These are phyloP conservation scores for Globisporangium paroecandrum DNA, from an alignment of 352 stramenopile species.

Conservation along the genomic window DNA sequence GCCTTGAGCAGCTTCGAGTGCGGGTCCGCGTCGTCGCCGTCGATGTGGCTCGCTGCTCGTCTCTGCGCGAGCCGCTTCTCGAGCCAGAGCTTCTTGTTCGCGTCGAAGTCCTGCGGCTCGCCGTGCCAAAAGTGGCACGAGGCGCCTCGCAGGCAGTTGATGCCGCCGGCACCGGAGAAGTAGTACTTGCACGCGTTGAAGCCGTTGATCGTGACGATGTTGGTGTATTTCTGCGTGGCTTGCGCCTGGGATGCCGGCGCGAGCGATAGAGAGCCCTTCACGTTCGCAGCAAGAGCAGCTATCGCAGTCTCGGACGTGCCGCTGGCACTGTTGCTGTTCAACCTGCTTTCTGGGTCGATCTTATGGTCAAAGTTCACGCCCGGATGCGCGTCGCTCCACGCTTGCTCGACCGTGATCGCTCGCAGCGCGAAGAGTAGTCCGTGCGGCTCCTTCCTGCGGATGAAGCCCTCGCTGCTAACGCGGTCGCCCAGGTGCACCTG, in stretches of 20 bases:
- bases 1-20: conserved; percentile 71
- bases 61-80: conserved; percentile 61
- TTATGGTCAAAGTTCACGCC: conserved; percentile 59
- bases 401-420: conserved; percentile 45
- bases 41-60: conserved; percentile 45
- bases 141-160: conserved; percentile 62
- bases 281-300: conserved; percentile 1
- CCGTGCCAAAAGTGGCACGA: conserved; percentile 84
- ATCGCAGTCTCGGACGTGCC: background rate
- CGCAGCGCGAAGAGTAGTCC: conserved; percentile 55
- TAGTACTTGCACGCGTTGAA: conserved; percentile 87
- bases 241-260: conserved; percentile 48
- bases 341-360: background rate
- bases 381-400: conserved; percentile 51
- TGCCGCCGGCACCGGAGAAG: conserved; percentile 59
- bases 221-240: conserved; percentile 66
- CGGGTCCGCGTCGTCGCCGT: conserved; percentile 55
- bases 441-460: conserved; percentile 44
- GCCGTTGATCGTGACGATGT: conserved; percentile 75
- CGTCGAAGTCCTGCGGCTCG: conserved; percentile 47
- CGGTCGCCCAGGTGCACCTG: conserved; percentile 71
- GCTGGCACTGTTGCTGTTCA: background rate
- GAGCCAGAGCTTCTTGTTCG: conserved; percentile 68
- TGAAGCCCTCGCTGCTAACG: conserved; percentile 37
- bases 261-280: conserved; percentile 44